Percentiles rank a stretch among this genome's conserved stretches.
Evolutionary conservation across 371 early-diverging fungal species (phyloP).

Genomic region (Coemansia sp.): DNA sequence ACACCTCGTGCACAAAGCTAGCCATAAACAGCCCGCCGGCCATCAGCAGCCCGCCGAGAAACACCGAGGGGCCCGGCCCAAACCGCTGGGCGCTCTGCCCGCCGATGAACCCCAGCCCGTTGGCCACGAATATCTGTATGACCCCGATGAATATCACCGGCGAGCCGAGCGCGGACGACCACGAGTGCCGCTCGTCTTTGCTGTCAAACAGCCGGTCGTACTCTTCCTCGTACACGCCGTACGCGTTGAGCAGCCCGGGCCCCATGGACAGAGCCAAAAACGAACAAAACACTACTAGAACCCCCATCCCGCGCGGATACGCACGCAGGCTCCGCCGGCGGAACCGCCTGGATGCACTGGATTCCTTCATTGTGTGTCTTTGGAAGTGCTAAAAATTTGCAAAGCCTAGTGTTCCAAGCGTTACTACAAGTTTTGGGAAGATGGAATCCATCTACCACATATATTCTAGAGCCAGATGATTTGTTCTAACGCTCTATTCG

Average conservation of each 20-base stretch:
- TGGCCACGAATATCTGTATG: slow-evolving; percentile 41
- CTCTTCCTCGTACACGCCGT: slow-evolving; percentile 49
- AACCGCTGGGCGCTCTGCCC: slow-evolving; percentile 29
- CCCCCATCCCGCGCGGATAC: slow-evolving; percentile 44
- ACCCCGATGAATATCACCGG: slow-evolving; percentile 47
- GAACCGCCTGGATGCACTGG: slow-evolving; percentile 18
- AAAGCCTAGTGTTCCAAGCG: too few relatives aligned
- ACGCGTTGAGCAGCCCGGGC: slow-evolving; percentile 45
- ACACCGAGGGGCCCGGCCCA: slow-evolving; percentile 46
- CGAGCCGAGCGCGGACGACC: slow-evolving; percentile 23
- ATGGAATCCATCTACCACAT: too few relatives aligned
- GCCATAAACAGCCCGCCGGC: slow-evolving; percentile 58
- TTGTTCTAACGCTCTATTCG: too few relatives aligned
- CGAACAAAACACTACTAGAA: slow-evolving; percentile 44
- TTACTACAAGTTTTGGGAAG: too few relatives aligned
- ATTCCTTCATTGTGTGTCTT: too few relatives aligned
- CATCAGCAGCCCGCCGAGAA: slow-evolving; percentile 42
- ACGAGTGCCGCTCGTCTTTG: slow-evolving; percentile 28
- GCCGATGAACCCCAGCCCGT: slow-evolving; percentile 46
- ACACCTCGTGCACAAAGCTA: slow-evolving; percentile 60
- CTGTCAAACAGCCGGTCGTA: slow-evolving; percentile 39
- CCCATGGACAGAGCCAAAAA: slow-evolving; percentile 44
- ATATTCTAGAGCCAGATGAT: too few relatives aligned
- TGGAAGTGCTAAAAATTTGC: too few relatives aligned
- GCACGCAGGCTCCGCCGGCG: slow-evolving; percentile 35